A percentile compares a stretch with the other conserved stretches of the same genome.
phyloP scores from a whole-genome alignment of 202 grass and related monocot species.

The Setaria italica region DNA sequence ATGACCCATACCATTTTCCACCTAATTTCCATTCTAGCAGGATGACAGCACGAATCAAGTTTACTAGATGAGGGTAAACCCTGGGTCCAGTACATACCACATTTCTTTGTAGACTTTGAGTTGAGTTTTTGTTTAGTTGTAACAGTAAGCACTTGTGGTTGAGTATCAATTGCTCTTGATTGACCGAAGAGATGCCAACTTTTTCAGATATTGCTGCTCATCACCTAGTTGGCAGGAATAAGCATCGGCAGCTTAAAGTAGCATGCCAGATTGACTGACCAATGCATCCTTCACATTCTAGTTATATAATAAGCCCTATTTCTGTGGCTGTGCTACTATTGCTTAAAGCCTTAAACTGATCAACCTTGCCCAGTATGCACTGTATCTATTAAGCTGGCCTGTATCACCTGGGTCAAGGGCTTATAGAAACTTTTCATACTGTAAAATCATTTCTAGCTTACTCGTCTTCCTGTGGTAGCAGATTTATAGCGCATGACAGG shows the following conservation, averaged over 20 bases:
- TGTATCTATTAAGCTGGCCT: neutral
- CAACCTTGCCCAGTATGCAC: conserved; percentile 1
- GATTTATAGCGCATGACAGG: neutral
- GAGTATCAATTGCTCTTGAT: conserved; percentile 21
- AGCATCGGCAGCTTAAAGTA: neutral
- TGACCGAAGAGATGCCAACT: neutral
- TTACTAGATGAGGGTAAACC: neutral
- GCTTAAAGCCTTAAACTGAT: neutral
- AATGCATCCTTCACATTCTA: conserved; percentile 27
- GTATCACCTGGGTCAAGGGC: neutral
- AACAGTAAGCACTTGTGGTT: neutral
- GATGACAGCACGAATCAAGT: neutral
- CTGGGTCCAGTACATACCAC: neutral
- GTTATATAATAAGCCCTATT: neutral
- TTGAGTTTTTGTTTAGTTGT: neutral
- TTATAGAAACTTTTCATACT: neutral
- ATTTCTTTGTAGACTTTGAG: conserved; percentile 23
- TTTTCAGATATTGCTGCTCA: conserved; percentile 10
- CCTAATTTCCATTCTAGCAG: conserved; percentile 6
- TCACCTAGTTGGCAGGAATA: conserved; percentile 22
- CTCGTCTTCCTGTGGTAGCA: neutral
- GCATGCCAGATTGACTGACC: neutral
- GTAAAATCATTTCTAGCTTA: neutral
- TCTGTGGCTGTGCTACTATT: conserved; percentile 27
- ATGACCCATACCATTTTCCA: neutral